Base-by-base conservation (phyloP, 495 filamentous ascomycete genomes). In the Gamarada debralockiae region DNA sequence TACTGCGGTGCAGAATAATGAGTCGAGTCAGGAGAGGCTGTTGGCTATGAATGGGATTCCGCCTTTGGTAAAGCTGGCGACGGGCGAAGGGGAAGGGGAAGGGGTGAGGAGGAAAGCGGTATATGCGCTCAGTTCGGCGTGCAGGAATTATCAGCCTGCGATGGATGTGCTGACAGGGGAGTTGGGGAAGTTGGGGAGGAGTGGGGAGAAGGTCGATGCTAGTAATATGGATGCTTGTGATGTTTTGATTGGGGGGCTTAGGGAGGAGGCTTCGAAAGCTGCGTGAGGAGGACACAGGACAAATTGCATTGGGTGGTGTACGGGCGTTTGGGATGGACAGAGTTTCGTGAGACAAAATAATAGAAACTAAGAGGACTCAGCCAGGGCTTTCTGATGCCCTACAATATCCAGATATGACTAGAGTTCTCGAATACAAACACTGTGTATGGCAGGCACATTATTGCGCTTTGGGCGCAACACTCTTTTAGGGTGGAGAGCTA, bases 1-100 rank as follows among this genome's bases (percentile, higher is more conserved):
- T 23, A 96, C 91, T 3, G 92, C 95, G 2, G 95, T 97, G 50
- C 90, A 97, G 76, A 98, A 98, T 66, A 97, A 98, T 64, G 73
- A 75, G 24, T 87, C 84, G 65, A 79, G 78, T 15, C 93, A 98
- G 67, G 86, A 91, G 69, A 81, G 79, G 57, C 68, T 95, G 31
- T 65, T 95, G 20, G 81, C 80, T 3, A 64, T 87, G 40, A 87
- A 86, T 18, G 89, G 80, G 7, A 72, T 97, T 12, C 76, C 83
- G 42, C 79, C 65, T 34, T 75, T 97, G 15, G 81, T 89, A 6
- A 69, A 74, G 10, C 63, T 96, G 41, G 81, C 86, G 14, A 58
- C 61, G 10, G 46, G 8, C 38, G 86, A 85, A 52, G 57, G 67
- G 1, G 79, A 84, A 64, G 69, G 77, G 34, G 73, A 70, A 33